Conservation (phyloP, 140 eudicot genomes). For the Anethum foeniculum region DNA sequence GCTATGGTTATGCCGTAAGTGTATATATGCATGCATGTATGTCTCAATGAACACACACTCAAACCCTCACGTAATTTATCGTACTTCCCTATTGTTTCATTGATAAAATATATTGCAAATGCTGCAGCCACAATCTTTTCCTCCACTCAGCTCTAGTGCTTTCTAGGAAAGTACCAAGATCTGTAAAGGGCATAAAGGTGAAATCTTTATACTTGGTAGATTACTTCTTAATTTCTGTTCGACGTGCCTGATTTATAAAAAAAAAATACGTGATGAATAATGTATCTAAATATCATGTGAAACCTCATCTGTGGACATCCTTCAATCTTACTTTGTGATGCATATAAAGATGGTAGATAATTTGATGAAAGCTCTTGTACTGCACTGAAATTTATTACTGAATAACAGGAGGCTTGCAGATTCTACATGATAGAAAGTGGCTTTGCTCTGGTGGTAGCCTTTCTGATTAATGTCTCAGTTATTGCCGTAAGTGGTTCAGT, state of each 20-base stretch:
- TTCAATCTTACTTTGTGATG: slow-evolving; percentile 2
- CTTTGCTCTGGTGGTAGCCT: slow-evolving; percentile 69
- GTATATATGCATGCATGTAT: not conserved
- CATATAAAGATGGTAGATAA: not conserved
- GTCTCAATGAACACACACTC: not conserved
- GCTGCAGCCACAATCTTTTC: slow-evolving; percentile 87
- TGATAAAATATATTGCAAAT: slow-evolving; percentile 5
- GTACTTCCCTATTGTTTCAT: not conserved
- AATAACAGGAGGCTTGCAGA: slow-evolving; percentile 87
- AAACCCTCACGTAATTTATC: not conserved
- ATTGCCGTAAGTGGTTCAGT: slow-evolving; percentile 90
- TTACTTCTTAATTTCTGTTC: not conserved
- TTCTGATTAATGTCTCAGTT: slow-evolving; percentile 78
- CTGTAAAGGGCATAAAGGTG: slow-evolving; percentile 78
- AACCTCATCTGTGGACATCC: not conserved
- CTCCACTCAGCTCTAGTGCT: slow-evolving; percentile 97
- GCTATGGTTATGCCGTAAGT: slow-evolving; percentile 99
- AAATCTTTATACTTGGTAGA: slow-evolving; percentile 10
- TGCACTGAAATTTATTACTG: not conserved
- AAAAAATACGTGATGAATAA: not conserved
- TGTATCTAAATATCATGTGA: not conserved
- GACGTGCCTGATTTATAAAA: not conserved
- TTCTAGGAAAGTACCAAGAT: slow-evolving; percentile 90
- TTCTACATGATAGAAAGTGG: slow-evolving; percentile 92
- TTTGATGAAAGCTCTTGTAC: not conserved